A percentile compares a stretch with the other conserved stretches of the same genome.
These are phyloP conservation scores for Neofusicoccum sp. DNA, from an alignment of 2,329 filamentous ascomycete genomes.

Conservation along the genomic window DNA sequence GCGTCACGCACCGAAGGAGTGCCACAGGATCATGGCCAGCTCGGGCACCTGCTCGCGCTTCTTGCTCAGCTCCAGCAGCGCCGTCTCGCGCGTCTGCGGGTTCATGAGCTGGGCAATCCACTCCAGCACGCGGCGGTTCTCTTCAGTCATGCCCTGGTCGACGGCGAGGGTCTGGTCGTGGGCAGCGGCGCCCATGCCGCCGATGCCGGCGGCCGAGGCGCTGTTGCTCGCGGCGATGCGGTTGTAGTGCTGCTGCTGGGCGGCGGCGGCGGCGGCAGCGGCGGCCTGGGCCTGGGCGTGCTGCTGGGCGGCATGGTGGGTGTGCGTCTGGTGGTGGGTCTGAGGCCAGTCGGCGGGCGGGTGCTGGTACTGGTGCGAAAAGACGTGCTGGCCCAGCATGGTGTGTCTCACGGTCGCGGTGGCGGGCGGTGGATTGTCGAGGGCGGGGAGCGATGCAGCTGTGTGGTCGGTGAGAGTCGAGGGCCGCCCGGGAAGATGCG, in stretches of 20 bases:
- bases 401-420: constrained; percentile 16
- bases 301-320: constrained; percentile 39
- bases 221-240: constrained; percentile 68
- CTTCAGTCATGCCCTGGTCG: constrained; percentile 67
- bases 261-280: constrained; percentile 53
- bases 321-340: constrained; percentile 40
- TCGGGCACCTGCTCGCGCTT: constrained; percentile 98
- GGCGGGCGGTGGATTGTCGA: constrained; percentile 14
- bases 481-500: constrained; percentile 1
- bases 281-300: constrained; percentile 53
- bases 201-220: constrained; percentile 41
- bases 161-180: constrained; percentile 33
- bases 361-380: constrained; percentile 59
- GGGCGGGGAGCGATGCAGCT: neutral
- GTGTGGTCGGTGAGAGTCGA: constrained; percentile 10
- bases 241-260: constrained; percentile 62
- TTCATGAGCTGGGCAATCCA: constrained; percentile 92
- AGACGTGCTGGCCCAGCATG: constrained; percentile 59
- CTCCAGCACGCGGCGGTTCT: constrained; percentile 86
- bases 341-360: constrained; percentile 54
- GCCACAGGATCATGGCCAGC: constrained; percentile 93
- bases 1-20: constrained; percentile 79
- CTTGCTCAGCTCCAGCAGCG: constrained; percentile 93
- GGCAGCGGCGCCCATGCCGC: constrained; percentile 36
- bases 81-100: constrained; percentile 81